These are phyloP conservation scores for Arthroderma sp. DNA, from an alignment of 2,329 filamentous ascomycete genomes.

Conservation along the genomic window DNA sequence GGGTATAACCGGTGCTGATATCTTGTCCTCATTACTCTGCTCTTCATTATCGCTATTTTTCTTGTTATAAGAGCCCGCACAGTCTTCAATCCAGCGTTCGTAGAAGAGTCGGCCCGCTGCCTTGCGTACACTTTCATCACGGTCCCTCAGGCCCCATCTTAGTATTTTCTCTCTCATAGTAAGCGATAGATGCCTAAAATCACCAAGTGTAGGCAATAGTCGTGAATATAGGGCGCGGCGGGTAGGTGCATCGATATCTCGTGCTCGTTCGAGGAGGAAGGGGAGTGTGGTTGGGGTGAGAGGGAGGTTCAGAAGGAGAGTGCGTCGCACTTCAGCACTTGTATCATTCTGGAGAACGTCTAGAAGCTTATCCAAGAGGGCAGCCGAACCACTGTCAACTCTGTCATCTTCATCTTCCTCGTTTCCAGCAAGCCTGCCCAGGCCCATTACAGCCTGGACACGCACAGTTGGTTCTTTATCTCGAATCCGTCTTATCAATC, in stretches of 20 bases:
- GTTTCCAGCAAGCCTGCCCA: conserved; percentile 73
- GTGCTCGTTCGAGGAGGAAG: conserved; percentile 76
- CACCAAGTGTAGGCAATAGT: conserved; percentile 73
- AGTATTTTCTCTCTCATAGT: conserved; percentile 92
- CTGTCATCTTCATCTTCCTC: conserved; percentile 54
- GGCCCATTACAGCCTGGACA: conserved; percentile 77
- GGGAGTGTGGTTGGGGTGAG: conserved; percentile 70
- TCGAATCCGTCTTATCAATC: conserved; percentile 69
- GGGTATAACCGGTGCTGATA: conserved; percentile 58
- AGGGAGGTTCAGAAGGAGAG: conserved; percentile 79
- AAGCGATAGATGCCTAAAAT: conserved; percentile 85
- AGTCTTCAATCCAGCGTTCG: conserved; percentile 97
- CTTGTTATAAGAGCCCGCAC: conserved; percentile 53
- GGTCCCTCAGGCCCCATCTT: conserved; percentile 84
- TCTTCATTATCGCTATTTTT: conserved; percentile 38
- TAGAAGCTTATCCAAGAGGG: conserved; percentile 68
- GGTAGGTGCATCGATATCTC: conserved; percentile 76
- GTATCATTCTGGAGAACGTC: conserved; percentile 88
- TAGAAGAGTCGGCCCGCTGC: conserved; percentile 81
- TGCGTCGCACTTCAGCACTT: conserved; percentile 80
- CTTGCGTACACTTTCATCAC: conserved; percentile 87
- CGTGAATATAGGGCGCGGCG: conserved; percentile 76
- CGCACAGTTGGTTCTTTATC: conserved; percentile 92
- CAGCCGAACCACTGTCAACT: conserved; percentile 48
- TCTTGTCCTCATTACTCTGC: conserved; percentile 26